Evolutionary conservation across 1,284 basidiomycete species (phyloP).

Genomic region (Fomes fomentarius): DNA sequence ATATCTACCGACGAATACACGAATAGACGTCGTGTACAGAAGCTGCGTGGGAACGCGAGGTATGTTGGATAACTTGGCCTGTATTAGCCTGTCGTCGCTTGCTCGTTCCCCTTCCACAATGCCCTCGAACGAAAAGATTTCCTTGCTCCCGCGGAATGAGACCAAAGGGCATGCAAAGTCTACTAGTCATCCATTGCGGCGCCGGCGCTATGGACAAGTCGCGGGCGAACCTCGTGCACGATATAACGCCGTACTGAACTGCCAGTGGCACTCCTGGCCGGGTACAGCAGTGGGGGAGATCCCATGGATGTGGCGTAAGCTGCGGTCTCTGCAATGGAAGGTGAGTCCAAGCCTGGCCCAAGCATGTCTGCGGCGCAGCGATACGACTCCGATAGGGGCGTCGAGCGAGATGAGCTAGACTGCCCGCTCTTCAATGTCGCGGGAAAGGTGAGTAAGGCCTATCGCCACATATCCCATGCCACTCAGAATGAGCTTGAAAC

Average conservation of each 20-base stretch:
- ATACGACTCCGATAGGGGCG: too few species aligned
- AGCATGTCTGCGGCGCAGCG: too few species aligned
- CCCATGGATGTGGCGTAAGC: slow-evolving; percentile 84
- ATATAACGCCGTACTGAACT: slow-evolving; percentile 59
- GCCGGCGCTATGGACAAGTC: slow-evolving; percentile 67
- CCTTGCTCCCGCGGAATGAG: not conserved
- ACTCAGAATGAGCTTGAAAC: slow-evolving; percentile 77
- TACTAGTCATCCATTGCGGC: slow-evolving; percentile 80
- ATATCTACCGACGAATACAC: too few species aligned
- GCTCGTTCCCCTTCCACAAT: slow-evolving; percentile 1
- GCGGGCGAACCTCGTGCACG: slow-evolving; percentile 54
- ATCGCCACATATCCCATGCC: not conserved
- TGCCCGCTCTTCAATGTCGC: slow-evolving; percentile 76
- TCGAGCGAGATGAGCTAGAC: slow-evolving; percentile 48
- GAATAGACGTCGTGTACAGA: too few species aligned
- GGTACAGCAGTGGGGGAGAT: slow-evolving; percentile 68
- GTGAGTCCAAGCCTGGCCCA: too few species aligned
- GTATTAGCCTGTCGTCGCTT: too few species aligned
- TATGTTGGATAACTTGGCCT: too few species aligned
- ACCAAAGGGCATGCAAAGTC: slow-evolving; percentile 31
- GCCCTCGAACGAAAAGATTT: slow-evolving; percentile 4
- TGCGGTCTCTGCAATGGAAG: slow-evolving; percentile 76
- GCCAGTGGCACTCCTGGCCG: slow-evolving; percentile 63
- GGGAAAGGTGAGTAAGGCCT: slow-evolving; percentile 58
- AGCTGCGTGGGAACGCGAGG: too few species aligned